Conservation (phyloP, 768 basidiomycete species). For the Amanita muscaria region DNA sequence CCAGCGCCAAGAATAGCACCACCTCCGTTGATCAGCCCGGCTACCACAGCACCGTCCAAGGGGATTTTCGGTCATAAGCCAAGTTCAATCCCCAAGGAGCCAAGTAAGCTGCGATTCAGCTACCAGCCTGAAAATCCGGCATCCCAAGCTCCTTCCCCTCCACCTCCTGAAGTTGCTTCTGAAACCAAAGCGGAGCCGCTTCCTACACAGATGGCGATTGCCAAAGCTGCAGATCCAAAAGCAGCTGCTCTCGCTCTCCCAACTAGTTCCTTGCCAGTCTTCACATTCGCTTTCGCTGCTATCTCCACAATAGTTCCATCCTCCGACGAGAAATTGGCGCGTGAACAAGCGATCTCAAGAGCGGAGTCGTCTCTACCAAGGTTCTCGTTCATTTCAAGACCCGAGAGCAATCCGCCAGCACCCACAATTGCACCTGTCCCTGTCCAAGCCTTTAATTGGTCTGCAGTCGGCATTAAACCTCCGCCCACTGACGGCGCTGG, state of each 20-base stretch:
- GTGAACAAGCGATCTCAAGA: slow-evolving; percentile 22
- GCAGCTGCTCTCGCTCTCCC: slow-evolving; percentile 22
- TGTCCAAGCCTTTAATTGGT: slow-evolving; percentile 47
- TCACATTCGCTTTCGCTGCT: slow-evolving; percentile 23
- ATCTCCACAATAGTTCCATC: slow-evolving; percentile 10
- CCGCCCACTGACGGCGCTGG: slow-evolving; percentile 22
- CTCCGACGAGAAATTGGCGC: slow-evolving; percentile 10
- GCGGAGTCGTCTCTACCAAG: slow-evolving; percentile 37
- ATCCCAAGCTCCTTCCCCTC: slow-evolving; percentile 16
- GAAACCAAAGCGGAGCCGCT: neutral
- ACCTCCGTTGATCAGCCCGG: slow-evolving; percentile 5
- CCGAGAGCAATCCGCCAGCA: neutral
- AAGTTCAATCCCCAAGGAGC: slow-evolving; percentile 57
- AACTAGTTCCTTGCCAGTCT: slow-evolving; percentile 26
- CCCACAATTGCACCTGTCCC: neutral
- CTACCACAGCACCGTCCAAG: slow-evolving; percentile 4
- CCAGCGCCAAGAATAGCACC: slow-evolving; percentile 7
- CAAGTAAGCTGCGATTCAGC: slow-evolving; percentile 71
- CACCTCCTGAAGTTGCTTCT: slow-evolving; percentile 11
- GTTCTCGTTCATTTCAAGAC: slow-evolving; percentile 24
- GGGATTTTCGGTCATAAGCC: slow-evolving; percentile 33
- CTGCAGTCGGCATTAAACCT: slow-evolving; percentile 48
- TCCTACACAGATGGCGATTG: neutral
- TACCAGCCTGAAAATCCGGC: slow-evolving; percentile 45
- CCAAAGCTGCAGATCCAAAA: slow-evolving; percentile 17